Evolutionary conservation across 2,329 filamentous ascomycete genomes (phyloP).

Genomic region (Madurella mycetomatis): DNA sequence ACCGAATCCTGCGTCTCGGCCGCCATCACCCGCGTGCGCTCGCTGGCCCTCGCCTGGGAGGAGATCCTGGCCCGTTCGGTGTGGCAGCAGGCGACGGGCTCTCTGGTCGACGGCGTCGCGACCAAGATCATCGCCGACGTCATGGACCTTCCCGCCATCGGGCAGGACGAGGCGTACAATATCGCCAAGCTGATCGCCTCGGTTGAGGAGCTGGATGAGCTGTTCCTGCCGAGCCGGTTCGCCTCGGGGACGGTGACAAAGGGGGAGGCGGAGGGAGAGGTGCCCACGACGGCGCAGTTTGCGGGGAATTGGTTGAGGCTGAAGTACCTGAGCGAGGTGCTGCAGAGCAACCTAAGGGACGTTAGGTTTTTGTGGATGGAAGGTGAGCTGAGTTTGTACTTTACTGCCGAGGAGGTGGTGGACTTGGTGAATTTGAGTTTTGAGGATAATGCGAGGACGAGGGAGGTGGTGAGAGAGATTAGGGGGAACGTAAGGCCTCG

Average conservation of each 20-base stretch:
- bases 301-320: constrained; percentile 59
- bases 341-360: constrained; percentile 63
- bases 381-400: constrained; percentile 61
- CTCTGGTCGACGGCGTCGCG: constrained; percentile 54
- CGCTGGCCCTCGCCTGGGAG: constrained; percentile 54
- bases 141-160: constrained; percentile 56
- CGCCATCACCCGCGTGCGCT: constrained; percentile 49
- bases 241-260: constrained; percentile 13
- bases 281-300: constrained; percentile 57
- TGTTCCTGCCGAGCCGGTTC: constrained; percentile 49
- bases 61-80: constrained; percentile 55
- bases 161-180: constrained; percentile 60
- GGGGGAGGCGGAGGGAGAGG: constrained; percentile 30
- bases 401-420: constrained; percentile 55
- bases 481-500: constrained; percentile 44
- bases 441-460: constrained; percentile 56
- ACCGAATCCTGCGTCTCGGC: constrained; percentile 49
- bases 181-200: constrained; percentile 55
- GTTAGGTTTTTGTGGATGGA: constrained; percentile 61
- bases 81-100: constrained; percentile 60
- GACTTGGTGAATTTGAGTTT: constrained; percentile 61
- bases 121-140: constrained; percentile 58
- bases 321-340: constrained; percentile 59
- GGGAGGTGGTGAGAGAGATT: constrained; percentile 56
- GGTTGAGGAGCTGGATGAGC: constrained; percentile 54